Evolutionary conservation across 768 basidiomycete species (phyloP).

Genomic region (Podaxis sp.): DNA sequence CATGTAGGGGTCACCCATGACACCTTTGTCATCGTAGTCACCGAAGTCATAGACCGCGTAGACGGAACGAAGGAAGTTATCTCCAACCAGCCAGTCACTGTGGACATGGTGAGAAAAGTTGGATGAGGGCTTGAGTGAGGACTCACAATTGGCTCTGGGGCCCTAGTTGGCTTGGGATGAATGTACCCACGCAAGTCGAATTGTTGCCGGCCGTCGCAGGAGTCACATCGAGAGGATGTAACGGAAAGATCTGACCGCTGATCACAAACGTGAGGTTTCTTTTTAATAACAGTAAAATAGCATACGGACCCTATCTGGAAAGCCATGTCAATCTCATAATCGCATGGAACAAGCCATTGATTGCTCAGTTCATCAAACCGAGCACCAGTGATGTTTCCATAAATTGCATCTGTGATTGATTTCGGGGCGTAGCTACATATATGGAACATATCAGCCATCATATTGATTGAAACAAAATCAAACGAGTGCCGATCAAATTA

Average conservation of each 20-base stretch:
- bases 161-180: constrained; percentile 61
- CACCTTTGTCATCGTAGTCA: constrained; percentile 61
- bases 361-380: constrained; percentile 46
- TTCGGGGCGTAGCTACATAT: constrained; percentile 61
- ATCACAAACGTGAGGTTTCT: constrained; percentile 9
- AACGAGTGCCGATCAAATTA: not conserved
- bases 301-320: constrained; percentile 68
- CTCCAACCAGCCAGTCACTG: constrained; percentile 83
- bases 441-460: not conserved
- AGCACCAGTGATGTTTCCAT: constrained; percentile 64
- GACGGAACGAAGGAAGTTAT: constrained; percentile 78
- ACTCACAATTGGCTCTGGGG: constrained; percentile 70
- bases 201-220: constrained; percentile 44
- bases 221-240: constrained; percentile 78
- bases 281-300: not conserved
- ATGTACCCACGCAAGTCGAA: constrained; percentile 67
- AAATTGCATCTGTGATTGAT: constrained; percentile 67
- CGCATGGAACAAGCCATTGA: constrained; percentile 76
- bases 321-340: constrained; percentile 72
- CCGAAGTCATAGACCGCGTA: constrained; percentile 87
- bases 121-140: not conserved
- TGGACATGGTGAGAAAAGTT: constrained; percentile 6
- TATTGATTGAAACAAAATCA: constrained; percentile 5
- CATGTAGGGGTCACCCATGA: constrained; percentile 77
- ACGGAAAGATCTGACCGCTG: constrained; percentile 71